Percentiles rank a stretch among this genome's conserved stretches.
phyloP scores from a whole-genome alignment of 192 early-diverging fungal genomes.

The Podila epicladia region DNA sequence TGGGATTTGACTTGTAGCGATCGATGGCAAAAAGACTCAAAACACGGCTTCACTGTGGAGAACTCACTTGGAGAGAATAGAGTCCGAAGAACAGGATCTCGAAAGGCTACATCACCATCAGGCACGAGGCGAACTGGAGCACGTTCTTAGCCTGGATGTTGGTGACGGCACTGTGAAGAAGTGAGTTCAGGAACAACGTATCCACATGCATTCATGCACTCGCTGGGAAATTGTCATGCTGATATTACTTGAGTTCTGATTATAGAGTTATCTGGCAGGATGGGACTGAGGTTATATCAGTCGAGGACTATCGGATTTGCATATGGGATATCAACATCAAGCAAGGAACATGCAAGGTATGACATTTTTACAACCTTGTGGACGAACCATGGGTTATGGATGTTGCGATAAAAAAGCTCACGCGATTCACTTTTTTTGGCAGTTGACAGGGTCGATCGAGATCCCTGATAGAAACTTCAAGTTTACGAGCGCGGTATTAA shows the following conservation, averaged over 20 bases:
- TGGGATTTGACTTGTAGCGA: background rate
- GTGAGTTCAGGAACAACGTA: conserved; percentile 4
- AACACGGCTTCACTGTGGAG: conserved; percentile 50
- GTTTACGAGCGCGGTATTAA: conserved; percentile 66
- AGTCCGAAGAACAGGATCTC: conserved; percentile 18
- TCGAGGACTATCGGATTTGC: conserved; percentile 54
- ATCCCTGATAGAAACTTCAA: conserved; percentile 39
- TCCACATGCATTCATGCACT: background rate
- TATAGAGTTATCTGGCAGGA: conserved; percentile 45
- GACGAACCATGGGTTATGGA: background rate
- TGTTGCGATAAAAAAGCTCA: background rate
- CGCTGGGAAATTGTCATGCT: background rate
- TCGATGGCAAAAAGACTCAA: conserved; percentile 28
- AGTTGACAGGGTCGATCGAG: conserved; percentile 49
- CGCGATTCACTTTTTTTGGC: background rate
- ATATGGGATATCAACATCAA: conserved; percentile 60
- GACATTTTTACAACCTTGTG: background rate
- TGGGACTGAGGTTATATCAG: conserved; percentile 28
- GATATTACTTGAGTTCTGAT: background rate
- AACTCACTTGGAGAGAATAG: conserved; percentile 18
- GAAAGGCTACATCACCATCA: conserved; percentile 40
- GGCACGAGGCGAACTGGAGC: conserved; percentile 34
- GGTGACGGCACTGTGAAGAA: conserved; percentile 43
- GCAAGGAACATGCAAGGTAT: conserved; percentile 52
- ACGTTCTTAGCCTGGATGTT: conserved; percentile 38